Evolutionary conservation across 2,329 filamentous ascomycete species (phyloP).

Genomic region (Diplodia corticola): DNA sequence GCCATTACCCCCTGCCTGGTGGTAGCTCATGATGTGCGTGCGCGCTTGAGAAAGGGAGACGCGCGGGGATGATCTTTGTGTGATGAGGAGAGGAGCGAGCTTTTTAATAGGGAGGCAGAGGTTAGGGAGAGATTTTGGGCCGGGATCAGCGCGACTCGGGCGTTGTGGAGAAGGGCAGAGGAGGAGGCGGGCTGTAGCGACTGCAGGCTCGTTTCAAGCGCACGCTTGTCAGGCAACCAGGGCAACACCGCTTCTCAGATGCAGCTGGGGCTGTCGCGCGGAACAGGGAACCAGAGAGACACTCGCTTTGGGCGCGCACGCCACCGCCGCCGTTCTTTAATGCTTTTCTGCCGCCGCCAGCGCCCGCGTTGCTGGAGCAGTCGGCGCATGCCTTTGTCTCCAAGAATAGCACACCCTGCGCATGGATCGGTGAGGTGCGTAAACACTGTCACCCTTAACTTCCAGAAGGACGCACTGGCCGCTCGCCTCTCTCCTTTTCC

Average conservation of each 20-base stretch:
- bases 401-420: not conserved
- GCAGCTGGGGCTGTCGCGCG: not conserved
- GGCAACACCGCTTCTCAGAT: not conserved
- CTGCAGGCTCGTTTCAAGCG: not conserved
- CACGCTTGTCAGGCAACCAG: conserved; percentile 1
- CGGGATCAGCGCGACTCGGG: conserved; percentile 3
- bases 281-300: not conserved
- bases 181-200: conserved; percentile 1
- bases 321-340: conserved; percentile 3
- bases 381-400: conserved; percentile 9
- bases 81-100: not conserved
- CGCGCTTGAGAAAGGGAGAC: conserved; percentile 25
- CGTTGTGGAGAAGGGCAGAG: conserved; percentile 5
- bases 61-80: conserved; percentile 17
- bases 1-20: conserved; percentile 29
- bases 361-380: not conserved
- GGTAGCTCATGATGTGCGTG: conserved; percentile 36
- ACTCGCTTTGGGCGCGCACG: not conserved
- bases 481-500: conserved; percentile 1
- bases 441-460: conserved; percentile 5
- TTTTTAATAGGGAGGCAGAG: conserved; percentile 13
- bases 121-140: conserved; percentile 4
- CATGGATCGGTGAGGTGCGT: not conserved
- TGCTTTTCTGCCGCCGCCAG: not conserved
- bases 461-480: conserved; percentile 7